Base-by-base conservation (phyloP, 164 flowering plant genomes). In the Macadamia tetraphylla region DNA sequence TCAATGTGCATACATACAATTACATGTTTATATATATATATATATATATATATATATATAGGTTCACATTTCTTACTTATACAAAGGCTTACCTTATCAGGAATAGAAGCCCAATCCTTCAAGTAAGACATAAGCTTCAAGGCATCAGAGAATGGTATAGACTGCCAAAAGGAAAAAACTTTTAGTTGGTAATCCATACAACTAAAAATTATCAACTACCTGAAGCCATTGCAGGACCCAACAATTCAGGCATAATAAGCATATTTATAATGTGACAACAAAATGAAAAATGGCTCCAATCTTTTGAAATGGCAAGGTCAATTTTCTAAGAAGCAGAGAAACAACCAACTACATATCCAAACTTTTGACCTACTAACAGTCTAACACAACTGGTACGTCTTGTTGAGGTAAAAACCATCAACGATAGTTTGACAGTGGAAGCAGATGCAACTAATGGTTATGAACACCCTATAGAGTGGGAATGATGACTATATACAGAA, bases 91-190 rank as follows among this genome's bases (percentile, higher is more conserved):
- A 92, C 99, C 99, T 89, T 92, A 68, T 89, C 94, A 68, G 86
- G 88, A 74, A 69, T 74, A 15, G 76, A 68, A 51, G 83, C 74
- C 99, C 98, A 94, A 51, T 85, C 87, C 79, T 86, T 89, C 80
- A 87, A 73, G 78, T 83, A 91, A 23, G 86, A 76, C 74, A 94
- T 74, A 68, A 94, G 88, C 81, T 85, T 91, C 75, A 94, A 79
- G 62, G 92, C 91, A 85, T 91, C 97, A 46, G 97, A 84, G 75
- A 94, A 94, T 51, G 98, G 97, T 74, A 94, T 74, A 62, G 93
- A 85, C 97, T 94, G 90, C 76, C 77, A 40, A 60, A 31, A 70
- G 23, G 23, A 58, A 56, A 57, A 62, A 32, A 66, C 30, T 59
- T 62, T 12, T 17, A 32, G 14, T 76, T 53, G 72, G 66, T 67